Conservation (phyloP, 331 rosid genomes). For the Dryas integrifolia region DNA sequence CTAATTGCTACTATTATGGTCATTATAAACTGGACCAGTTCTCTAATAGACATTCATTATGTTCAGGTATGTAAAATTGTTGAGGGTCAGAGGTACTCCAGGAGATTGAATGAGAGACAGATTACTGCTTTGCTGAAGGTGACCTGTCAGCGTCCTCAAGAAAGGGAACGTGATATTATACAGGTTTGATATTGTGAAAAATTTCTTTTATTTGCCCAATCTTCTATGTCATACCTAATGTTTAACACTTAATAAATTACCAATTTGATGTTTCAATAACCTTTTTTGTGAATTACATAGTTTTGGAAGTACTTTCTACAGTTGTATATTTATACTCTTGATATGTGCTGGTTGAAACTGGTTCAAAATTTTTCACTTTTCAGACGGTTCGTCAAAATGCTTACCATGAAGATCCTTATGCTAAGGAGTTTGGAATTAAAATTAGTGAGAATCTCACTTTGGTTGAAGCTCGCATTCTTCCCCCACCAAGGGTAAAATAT, state of each 20-base stretch:
- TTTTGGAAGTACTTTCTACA: no score
- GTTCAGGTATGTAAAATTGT: conserved; percentile 93
- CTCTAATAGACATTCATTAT: conserved; percentile 21
- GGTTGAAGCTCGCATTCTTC: conserved; percentile 42
- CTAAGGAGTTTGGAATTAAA: conserved; percentile 38
- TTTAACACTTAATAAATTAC: no score
- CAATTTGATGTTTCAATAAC: no score
- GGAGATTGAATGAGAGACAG: conserved; percentile 78
- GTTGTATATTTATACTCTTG: not conserved
- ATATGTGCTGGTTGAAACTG: not conserved
- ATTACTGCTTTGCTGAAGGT: conserved; percentile 83
- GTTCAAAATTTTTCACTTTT: conserved; percentile 11
- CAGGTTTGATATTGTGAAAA: conserved; percentile 46
- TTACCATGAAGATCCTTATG: conserved; percentile 36
- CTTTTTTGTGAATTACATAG: no score
- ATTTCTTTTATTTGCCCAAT: not conserved
- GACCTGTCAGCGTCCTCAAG: conserved; percentile 90
- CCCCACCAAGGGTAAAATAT: conserved; percentile 34
- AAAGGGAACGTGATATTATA: conserved; percentile 76
- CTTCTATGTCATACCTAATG: not conserved
- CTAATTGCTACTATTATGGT: not conserved
- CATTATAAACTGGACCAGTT: not conserved
- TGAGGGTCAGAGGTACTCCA: conserved; percentile 89
- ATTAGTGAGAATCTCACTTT: conserved; percentile 33
- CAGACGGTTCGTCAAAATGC: conserved; percentile 40